Conservation (phyloP, 345 rosid genomes). For the Acer saccharum region DNA sequence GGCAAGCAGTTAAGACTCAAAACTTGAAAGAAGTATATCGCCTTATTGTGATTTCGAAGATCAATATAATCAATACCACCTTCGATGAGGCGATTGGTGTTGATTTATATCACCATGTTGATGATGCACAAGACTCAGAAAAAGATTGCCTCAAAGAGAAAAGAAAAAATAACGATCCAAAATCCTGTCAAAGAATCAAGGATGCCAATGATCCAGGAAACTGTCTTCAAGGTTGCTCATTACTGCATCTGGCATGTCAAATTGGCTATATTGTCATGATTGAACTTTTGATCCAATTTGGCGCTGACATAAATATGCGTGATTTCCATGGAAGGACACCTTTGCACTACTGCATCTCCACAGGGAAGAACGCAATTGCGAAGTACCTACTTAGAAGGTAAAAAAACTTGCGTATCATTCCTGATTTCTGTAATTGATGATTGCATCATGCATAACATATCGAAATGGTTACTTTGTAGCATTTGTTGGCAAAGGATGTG, state of each 20-base stretch:
- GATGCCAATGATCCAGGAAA: constrained; percentile 55
- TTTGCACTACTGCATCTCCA: constrained; percentile 71
- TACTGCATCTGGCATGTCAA: constrained; percentile 84
- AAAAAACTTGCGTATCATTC: background rate
- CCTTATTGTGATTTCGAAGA: constrained; percentile 54
- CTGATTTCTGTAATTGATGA: background rate
- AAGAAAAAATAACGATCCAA: constrained; percentile 49
- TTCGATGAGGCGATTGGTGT: constrained; percentile 48
- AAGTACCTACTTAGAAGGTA: constrained; percentile 83
- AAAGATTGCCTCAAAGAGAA: constrained; percentile 17
- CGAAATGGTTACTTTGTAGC: background rate
- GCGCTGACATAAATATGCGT: constrained; percentile 62
- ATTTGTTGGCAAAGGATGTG: background rate
- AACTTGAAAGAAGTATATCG: constrained; percentile 72
- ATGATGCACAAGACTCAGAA: constrained; percentile 33
- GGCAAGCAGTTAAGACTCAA: constrained; percentile 71
- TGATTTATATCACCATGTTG: constrained; percentile 41
- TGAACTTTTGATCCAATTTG: constrained; percentile 82
- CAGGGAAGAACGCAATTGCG: constrained; percentile 60
- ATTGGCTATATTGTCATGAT: constrained; percentile 55
- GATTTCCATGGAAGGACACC: constrained; percentile 88
- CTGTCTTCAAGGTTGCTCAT: constrained; percentile 79
- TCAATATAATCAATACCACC: constrained; percentile 50
- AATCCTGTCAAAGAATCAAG: constrained; percentile 56
- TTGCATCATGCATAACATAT: background rate